Base-by-base conservation (phyloP, 75 land plant species). In the Cunninghamia lanceolata region DNA sequence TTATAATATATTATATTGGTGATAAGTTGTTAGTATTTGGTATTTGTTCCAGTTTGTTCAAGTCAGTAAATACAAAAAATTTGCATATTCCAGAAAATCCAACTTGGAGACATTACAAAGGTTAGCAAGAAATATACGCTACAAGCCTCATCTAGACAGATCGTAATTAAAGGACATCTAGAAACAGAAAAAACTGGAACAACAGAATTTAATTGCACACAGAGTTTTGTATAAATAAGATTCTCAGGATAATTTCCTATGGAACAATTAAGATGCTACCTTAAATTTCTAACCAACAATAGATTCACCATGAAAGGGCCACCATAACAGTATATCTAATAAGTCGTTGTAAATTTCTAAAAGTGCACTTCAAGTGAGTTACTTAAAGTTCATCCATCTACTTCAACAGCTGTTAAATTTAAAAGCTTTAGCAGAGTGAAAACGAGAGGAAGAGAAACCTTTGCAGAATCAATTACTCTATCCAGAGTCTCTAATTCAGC, bases 391-490 rank as follows among this genome's bases (percentile, higher is more conserved):
- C 14, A 79, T 79, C 47, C 47, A 40, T 79, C 13, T 25, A 79
- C 43, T 79, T 9, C 47, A 79, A 79, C 39, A 40, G 82, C 10
- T 36, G 30, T 4, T 9, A 79, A 43, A 79, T 79, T 79, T 28
- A 43, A 79, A 43, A 25, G 9, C 82, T 79, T 25, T 38, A 42
- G 25, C 2, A 42, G 3, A 79, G 39, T 21, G 11, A 79, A 25
- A 79, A 43, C 6, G 47, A 42, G 30, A 42, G 19, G 25, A 43
- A 11, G 10, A 43, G 25, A 79, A 79, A 83, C 84, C 84, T 83
- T 83, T 30, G 84, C 59, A 83, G 63, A 83, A 52, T 83, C 84
- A 53, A 32, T 19, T 50, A 83, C 59, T 52, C 59, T 83, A 25
- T 83, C 59, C 59, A 83, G 84, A 83, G 9, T 35, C 11, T n/a